Evolutionary conservation across 2,329 filamentous ascomycete species (phyloP), one percentile per base, ranked within the genome.

Genomic region (Scorias spongiosa): DNA sequence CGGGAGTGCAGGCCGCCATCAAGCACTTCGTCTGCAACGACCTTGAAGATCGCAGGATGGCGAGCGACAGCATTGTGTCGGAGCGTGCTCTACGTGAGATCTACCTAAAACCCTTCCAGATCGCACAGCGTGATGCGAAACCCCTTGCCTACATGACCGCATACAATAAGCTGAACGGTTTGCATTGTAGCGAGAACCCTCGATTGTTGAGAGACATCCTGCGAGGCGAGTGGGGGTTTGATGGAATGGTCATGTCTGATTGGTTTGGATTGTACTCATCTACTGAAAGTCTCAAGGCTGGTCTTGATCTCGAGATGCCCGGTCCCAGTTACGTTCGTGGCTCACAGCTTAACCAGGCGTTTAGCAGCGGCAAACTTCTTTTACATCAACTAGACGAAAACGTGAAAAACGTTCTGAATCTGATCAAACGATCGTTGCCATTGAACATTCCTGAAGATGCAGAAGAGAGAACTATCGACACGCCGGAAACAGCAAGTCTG

Each of bases 241-340:
- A 66, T 41, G 61, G 67, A 9, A 51, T 64, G 8, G 62, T 69
- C 29, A 78, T 84, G 74, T 76, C 72, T n/a, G 84, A 93, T 59
- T 91, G 84, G 81, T 73, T 77, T 52, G 84, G 82, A 2, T 80
- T 85, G 49, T 81, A 88, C 54, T 69, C 76, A 1, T 80, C 80
- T 44, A 75, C 71, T 2, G 67, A 78, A 17, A 74, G 74, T n/a
- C 78, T 84, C 2, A 69, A 76, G 39, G 81, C 83, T 28, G 84
- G 84, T 28, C 66, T 91, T 28, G 86, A 93, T 60, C 85, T 93
- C 80, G 73, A 75, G 15, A 93, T 91, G 85, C 83, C 84, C 1
- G 84, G 84, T 37, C 88, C 94, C 57, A 81, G 82, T 1, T 44
- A 29, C 54, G 28, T 58, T 54, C 45, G 62, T 56, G 46, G 56